phyloP scores from a whole-genome alignment of 192 early-diverging fungal genomes.

The Linnemannia exigua region DNA sequence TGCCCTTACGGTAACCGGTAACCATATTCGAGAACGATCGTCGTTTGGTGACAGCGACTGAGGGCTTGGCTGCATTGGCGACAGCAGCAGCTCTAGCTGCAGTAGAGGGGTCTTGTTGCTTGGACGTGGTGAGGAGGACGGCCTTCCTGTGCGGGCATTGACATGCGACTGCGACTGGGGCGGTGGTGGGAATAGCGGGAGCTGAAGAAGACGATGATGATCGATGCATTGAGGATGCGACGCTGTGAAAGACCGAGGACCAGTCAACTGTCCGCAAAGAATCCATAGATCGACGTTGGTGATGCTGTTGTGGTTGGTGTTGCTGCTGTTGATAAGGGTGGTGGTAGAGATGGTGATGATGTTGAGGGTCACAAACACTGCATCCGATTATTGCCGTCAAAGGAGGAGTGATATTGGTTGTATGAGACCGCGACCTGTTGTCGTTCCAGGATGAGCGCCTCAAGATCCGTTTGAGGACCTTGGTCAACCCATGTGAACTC shows the following conservation, averaged over 20 bases:
- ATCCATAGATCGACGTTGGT: not conserved
- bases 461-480: constrained; percentile 11
- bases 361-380: not conserved
- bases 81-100: not conserved
- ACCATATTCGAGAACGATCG: not conserved
- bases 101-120: not conserved
- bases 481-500: not conserved
- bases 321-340: not conserved
- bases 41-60: not conserved
- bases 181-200: not conserved
- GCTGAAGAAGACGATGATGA: not conserved
- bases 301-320: not conserved
- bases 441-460: not conserved
- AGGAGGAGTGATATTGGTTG: not conserved
- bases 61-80: not conserved
- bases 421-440: not conserved
- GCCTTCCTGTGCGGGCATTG: not conserved
- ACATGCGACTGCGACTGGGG: not conserved
- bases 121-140: not conserved
- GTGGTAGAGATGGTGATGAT: not conserved
- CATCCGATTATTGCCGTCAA: not conserved
- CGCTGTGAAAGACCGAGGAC: constrained; percentile 3
- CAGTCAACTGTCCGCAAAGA: constrained; percentile 5
- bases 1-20: not conserved
- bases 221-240: not conserved